Evolutionary conservation across 768 basidiomycete species (phyloP).

Genomic region (Termitomyces bulborhizus): DNA sequence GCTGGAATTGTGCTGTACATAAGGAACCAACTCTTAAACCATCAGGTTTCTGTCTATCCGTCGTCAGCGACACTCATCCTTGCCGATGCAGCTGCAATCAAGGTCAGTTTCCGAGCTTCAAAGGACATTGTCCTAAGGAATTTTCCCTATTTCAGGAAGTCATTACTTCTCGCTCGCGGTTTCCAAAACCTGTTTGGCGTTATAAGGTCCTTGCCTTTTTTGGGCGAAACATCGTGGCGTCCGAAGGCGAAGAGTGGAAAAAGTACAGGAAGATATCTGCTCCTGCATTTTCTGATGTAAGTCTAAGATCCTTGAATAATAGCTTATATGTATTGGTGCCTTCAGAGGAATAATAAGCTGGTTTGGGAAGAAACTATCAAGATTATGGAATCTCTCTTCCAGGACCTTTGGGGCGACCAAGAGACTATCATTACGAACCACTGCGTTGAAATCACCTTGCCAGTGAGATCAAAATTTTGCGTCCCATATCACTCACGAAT

Average conservation of each 20-base stretch:
- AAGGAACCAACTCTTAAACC: neutral
- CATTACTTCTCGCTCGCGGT: constrained; percentile 38
- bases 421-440: constrained; percentile 37
- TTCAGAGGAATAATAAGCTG: constrained; percentile 38
- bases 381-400: constrained; percentile 37
- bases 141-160: constrained; percentile 35
- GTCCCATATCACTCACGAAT: neutral
- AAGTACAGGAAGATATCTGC: constrained; percentile 55
- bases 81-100: constrained; percentile 35
- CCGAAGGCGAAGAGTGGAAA: constrained; percentile 63
- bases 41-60: constrained; percentile 23
- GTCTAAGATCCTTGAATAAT: neutral
- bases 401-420: constrained; percentile 41
- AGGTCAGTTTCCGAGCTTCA: constrained; percentile 19
- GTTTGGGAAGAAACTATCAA: constrained; percentile 41
- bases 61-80: constrained; percentile 19
- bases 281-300: constrained; percentile 61
- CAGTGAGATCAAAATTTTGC: constrained; percentile 26
- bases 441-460: constrained; percentile 45
- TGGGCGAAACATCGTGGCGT: constrained; percentile 58
- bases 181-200: constrained; percentile 47
- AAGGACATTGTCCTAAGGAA: neutral
- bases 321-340: neutral
- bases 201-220: constrained; percentile 44
- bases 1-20: neutral